Evolutionary conservation across 2,329 filamentous ascomycete genomes (phyloP).

Genomic region (Cryphonectria carpinicola): DNA sequence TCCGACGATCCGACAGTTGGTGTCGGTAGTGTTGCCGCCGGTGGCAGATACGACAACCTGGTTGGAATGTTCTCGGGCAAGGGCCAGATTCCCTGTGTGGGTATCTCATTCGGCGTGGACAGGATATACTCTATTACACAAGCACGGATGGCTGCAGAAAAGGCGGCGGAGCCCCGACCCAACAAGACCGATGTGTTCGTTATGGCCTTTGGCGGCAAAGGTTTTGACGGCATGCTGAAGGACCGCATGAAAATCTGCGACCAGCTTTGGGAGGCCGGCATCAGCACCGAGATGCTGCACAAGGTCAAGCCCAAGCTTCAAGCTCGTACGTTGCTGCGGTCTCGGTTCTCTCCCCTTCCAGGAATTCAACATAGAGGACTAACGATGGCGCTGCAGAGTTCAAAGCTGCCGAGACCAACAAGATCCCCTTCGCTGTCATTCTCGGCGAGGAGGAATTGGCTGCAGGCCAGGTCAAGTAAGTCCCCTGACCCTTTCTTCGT

Average conservation of each 20-base stretch:
- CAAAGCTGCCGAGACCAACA: slow-evolving; percentile 80
- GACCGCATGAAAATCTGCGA: slow-evolving; percentile 83
- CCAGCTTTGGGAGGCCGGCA: slow-evolving; percentile 80
- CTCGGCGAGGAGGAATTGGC: slow-evolving; percentile 89
- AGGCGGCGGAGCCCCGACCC: slow-evolving; percentile 40
- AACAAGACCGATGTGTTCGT: slow-evolving; percentile 89
- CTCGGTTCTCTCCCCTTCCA: background rate
- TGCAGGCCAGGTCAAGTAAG: slow-evolving; percentile 67
- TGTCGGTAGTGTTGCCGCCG: slow-evolving; percentile 84
- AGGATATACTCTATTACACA: slow-evolving; percentile 90
- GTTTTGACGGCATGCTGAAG: slow-evolving; percentile 76
- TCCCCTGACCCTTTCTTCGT: background rate
- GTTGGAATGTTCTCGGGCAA: slow-evolving; percentile 85
- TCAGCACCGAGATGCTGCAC: slow-evolving; percentile 89
- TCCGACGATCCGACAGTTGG: slow-evolving; percentile 80
- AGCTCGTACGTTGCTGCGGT: slow-evolving; percentile 47
- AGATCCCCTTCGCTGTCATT: slow-evolving; percentile 84
- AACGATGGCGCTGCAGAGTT: slow-evolving; percentile 59
- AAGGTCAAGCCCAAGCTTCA: slow-evolving; percentile 90
- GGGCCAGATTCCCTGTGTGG: slow-evolving; percentile 80
- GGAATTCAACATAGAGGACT: background rate
- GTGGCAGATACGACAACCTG: slow-evolving; percentile 84
- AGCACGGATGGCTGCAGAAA: slow-evolving; percentile 68
- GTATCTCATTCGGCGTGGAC: slow-evolving; percentile 88
- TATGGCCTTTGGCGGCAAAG: slow-evolving; percentile 92